Evolutionary conservation across 495 filamentous ascomycete genomes (phyloP).

Genomic region (Lindgomyces ingoldianus): DNA sequence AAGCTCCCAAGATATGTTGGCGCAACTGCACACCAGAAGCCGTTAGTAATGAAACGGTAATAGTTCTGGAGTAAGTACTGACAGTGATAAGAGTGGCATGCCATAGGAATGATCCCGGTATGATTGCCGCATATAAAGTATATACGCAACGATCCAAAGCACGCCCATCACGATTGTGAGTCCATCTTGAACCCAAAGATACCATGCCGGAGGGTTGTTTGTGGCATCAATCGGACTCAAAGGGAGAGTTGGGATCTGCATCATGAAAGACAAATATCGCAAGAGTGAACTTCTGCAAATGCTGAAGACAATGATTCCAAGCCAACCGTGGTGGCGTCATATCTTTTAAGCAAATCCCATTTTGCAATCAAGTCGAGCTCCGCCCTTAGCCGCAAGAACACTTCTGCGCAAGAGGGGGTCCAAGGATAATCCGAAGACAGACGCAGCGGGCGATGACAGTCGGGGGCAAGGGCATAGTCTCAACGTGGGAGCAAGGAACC

Average conservation of each 20-base stretch:
- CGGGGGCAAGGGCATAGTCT: neutral
- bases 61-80: neutral
- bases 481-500: neutral
- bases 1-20: slow-evolving; percentile 18
- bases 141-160: slow-evolving; percentile 16
- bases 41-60: neutral
- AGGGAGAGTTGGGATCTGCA: slow-evolving; percentile 9
- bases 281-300: too few relatives aligned
- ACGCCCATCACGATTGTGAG: slow-evolving; percentile 20
- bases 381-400: too few relatives aligned
- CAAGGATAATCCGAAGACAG: too few relatives aligned
- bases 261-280: too few relatives aligned
- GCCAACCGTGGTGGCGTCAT: too few relatives aligned
- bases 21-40: neutral
- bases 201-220: slow-evolving; percentile 2
- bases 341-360: too few relatives aligned
- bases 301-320: too few relatives aligned
- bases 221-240: slow-evolving; percentile 14
- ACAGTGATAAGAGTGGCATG: slow-evolving; percentile 19
- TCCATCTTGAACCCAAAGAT: slow-evolving; percentile 19
- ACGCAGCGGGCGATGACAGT: too few relatives aligned
- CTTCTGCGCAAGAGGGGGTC: too few relatives aligned
- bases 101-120: slow-evolving; percentile 9
- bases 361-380: too few relatives aligned
- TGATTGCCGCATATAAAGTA: slow-evolving; percentile 8